Evolutionary conservation across 2,329 filamentous ascomycete genomes (phyloP), one percentile per base, ranked within the genome.

Genomic region (Pseudogymnoascus sp.): DNA sequence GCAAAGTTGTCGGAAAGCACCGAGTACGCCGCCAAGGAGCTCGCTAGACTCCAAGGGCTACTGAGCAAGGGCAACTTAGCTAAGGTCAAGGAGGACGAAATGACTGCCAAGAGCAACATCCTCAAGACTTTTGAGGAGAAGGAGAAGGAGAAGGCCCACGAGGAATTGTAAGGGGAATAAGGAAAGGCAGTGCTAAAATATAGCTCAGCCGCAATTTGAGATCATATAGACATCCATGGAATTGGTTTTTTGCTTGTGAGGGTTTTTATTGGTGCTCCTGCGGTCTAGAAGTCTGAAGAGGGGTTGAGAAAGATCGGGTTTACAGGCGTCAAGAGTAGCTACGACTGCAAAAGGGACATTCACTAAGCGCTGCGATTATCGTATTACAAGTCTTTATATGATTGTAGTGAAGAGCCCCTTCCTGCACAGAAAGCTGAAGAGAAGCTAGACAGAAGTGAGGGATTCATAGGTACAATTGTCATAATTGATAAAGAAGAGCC

Each of bases 81-180:
- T 4, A 86, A 86, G 26, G 82, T 89, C 76, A 97, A 97, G 87
- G 76, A 91, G 47, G 93, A 97, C 73, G 93, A 97, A 77, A 78
- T 97, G 68, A 86, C 87, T 65, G 86, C 82, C 77, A 90, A 96
- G 80, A 89, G 86, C 76, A 97, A 97, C 79, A 90, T 97, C 68
- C 81, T 97, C 65, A 84, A 84, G 74, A 88, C 84, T 76, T 97
- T 97, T 75, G 76, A 86, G 65, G 78, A 84, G 68, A 81, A 85
- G 75, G 79, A 80, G 64, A 78, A 81, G 67, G 82, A 91, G 82
- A 87, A 91, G 80, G 35, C 35, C 59, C 59, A 61, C 59, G 38
- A 61, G 59, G 59, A 61, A 38, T 56, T 56, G 50, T 56, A 33
- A 33, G n/a, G 7, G 10, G 16, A 5, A 1, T 56, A 19, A 35